Percentiles rank a stretch among this genome's conserved stretches.
These are phyloP conservation scores for Platanthera zijinensis DNA, from an alignment of 106 monocot species.

Conservation along the genomic window DNA sequence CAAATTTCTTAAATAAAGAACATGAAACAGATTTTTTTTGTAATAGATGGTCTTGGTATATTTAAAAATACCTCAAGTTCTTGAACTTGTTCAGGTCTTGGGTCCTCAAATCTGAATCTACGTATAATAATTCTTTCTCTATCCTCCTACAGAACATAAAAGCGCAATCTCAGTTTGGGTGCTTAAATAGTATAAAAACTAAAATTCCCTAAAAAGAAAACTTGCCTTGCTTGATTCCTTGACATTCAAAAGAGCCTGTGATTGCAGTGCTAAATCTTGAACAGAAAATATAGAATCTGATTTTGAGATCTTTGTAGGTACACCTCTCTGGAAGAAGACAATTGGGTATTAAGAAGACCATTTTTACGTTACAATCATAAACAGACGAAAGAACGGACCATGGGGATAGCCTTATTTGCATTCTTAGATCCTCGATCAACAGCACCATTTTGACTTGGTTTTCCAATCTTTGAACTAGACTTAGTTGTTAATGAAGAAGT, in stretches of 20 bases:
- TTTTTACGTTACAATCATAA: neutral
- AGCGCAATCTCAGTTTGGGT: neutral
- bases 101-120: conserved; percentile 95
- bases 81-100: conserved; percentile 91
- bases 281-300: conserved; percentile 47
- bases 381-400: conserved; percentile 20
- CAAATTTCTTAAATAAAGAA: neutral
- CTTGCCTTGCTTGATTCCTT: conserved; percentile 92
- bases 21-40: neutral
- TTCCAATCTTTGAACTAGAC: conserved; percentile 44
- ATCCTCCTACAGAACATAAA: conserved; percentile 63
- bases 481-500: conserved; percentile 39
- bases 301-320: conserved; percentile 54
- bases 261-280: conserved; percentile 84
- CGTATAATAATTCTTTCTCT: conserved; percentile 72
- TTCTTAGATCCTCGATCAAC: conserved; percentile 51
- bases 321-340: conserved; percentile 34
- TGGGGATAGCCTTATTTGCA: conserved; percentile 37
- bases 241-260: conserved; percentile 84
- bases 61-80: conserved; percentile 72
- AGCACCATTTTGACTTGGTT: conserved; percentile 31
- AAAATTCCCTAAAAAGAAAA: neutral
- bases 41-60: neutral
- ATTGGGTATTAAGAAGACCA: neutral
- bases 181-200: neutral